Conservation (phyloP, 2,329 filamentous ascomycete genomes). For the Phoma sp. region DNA sequence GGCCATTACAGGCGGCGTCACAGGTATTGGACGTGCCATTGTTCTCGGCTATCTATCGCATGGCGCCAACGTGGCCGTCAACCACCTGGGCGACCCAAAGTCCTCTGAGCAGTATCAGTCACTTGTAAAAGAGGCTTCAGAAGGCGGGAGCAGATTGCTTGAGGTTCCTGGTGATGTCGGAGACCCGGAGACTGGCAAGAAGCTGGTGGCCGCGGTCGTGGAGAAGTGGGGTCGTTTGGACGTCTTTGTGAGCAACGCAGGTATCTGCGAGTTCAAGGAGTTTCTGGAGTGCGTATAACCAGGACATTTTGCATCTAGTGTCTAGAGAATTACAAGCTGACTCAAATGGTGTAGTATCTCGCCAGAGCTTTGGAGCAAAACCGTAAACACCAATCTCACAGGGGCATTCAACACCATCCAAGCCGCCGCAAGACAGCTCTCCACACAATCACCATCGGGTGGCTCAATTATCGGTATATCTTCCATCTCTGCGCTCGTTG, state of each 20-base stretch:
- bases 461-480: constrained; percentile 82
- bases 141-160: constrained; percentile 56
- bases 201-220: constrained; percentile 72
- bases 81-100: constrained; percentile 71
- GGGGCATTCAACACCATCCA: constrained; percentile 90
- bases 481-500: constrained; percentile 77
- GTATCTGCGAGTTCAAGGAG: constrained; percentile 86
- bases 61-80: constrained; percentile 80
- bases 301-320: no score
- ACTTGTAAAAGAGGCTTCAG: constrained; percentile 53
- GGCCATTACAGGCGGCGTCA: constrained; percentile 86
- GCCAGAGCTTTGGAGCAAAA: constrained; percentile 73
- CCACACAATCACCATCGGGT: constrained; percentile 65
- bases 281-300: constrained; percentile 70
- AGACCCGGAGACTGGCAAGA: constrained; percentile 72
- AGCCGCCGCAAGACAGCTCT: constrained; percentile 85
- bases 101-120: constrained; percentile 56
- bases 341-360: constrained; percentile 59
- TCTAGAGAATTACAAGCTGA: background rate
- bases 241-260: constrained; percentile 87
- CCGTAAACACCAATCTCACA: constrained; percentile 80
- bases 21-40: constrained; percentile 87
- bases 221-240: constrained; percentile 62
- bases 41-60: constrained; percentile 79
- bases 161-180: constrained; percentile 80